Evolutionary conservation across 345 rosid genomes (phyloP), one percentile per base, ranked within the genome.

Genomic region (Linum tenue): DNA sequence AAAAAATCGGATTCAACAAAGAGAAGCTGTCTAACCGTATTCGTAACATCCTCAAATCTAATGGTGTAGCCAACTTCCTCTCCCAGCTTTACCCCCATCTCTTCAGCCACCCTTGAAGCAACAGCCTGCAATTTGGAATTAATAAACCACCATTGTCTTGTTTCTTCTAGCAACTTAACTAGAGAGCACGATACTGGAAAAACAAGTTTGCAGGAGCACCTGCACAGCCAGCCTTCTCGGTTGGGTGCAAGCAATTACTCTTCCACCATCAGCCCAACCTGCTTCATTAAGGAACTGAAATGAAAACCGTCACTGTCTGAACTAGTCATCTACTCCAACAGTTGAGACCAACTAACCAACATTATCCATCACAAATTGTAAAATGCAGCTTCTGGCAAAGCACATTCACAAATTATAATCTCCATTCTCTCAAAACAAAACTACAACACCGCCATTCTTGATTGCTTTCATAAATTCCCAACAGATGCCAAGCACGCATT

Each of bases 201-300:
- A n/a, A 31, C 59, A n/a, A 15, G 35, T 56, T n/a, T n/a, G 0
- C 59, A 56, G 35, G 2, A 61, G 38, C 60, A 88, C 97, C 96
- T 90, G 97, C 64, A 94, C 96, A 72, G 99, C 99, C 67, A 88
- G 79, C 69, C 99, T 78, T 67, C 99, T 83, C 3, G 97, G 97
- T 76, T 94, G 99, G 15, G 96, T 94, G 72, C 99, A 94, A 72
- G 96, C 99, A 59, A 94, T 83, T 69, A 88, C 79, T 39, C 92
- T 90, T 7, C 97, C 99, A 60, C 92, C 91, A 75, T 88, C 96
- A 44, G 92, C 99, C 99, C 99, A 94, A 64, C 99, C 99, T 55
- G 96, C 99, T 80, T 94, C 99, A 77, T 84, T 90, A 60, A 90
- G 92, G 71, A 60, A 90, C 99, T 94, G 81, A 60, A 77, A 64